Evolutionary conservation across 2,329 filamentous ascomycete species (phyloP).

Genomic region (Sporothrix humicola): DNA sequence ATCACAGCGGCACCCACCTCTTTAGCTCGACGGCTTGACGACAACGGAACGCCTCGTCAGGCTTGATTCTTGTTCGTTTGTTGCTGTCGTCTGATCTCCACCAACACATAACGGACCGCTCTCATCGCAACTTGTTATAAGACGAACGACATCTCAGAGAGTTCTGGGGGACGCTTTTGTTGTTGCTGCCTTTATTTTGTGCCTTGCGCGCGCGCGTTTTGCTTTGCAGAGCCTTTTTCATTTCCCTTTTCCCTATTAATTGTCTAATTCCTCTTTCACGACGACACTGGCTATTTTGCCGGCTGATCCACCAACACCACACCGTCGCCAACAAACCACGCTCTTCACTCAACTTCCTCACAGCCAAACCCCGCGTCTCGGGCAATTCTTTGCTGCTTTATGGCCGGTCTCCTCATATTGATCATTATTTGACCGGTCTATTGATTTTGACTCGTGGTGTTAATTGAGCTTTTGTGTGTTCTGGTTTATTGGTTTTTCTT

Average conservation of each 20-base stretch:
- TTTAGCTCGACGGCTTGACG: neutral
- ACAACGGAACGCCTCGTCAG: conserved; percentile 13
- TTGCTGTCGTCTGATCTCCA: no score
- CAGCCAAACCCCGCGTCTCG: conserved; percentile 20
- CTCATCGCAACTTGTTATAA: conserved; percentile 18
- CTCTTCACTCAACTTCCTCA: neutral
- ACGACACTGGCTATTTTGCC: conserved; percentile 20
- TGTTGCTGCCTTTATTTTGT: neutral
- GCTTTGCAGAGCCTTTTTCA: neutral
- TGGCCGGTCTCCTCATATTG: conserved; percentile 12
- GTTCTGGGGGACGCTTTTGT: neutral
- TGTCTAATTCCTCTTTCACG: neutral
- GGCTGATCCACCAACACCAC: neutral
- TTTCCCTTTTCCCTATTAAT: neutral
- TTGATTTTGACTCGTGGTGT: conserved; percentile 18
- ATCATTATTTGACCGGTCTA: conserved; percentile 19
- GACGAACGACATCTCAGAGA: neutral
- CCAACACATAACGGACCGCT: neutral
- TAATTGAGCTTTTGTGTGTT: neutral
- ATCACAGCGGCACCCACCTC: neutral
- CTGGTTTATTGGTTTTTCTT: neutral
- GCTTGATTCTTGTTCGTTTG: neutral
- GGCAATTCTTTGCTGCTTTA: conserved; percentile 20
- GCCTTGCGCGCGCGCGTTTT: conserved; percentile 10
- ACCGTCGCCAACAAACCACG: neutral